phyloP scores from a whole-genome alignment of 1,284 basidiomycete species.

The Boletus albobrunnescens region DNA sequence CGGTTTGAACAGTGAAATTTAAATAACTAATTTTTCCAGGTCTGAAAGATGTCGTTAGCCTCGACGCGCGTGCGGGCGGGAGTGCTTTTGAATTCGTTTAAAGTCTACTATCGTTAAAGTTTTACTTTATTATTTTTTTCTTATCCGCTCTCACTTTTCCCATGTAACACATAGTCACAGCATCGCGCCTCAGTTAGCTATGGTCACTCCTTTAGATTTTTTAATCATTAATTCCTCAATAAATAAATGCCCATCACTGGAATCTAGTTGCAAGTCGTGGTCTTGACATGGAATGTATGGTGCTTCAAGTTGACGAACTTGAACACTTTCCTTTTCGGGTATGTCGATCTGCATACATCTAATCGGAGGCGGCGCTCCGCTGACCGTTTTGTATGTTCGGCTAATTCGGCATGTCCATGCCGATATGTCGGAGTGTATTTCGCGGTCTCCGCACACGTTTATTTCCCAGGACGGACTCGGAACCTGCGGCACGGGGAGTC shows the following conservation, averaged over 20 bases:
- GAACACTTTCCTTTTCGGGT: constrained; percentile 7
- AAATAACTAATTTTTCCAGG: constrained; percentile 33
- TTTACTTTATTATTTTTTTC: background rate
- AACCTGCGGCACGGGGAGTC: constrained; percentile 10
- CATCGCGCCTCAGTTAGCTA: constrained; percentile 12
- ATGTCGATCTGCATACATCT: constrained; percentile 11
- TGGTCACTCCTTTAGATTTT: constrained; percentile 27
- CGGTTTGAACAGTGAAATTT: background rate
- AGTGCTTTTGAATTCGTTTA: constrained; percentile 51
- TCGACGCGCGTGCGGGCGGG: constrained; percentile 61
- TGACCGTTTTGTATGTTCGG: background rate
- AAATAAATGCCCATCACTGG: constrained; percentile 10
- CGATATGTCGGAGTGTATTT: constrained; percentile 7
- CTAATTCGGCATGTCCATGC: background rate
- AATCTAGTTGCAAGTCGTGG: constrained; percentile 6
- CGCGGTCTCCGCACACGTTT: background rate
- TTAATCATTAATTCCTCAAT: constrained; percentile 21
- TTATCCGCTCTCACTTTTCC: background rate
- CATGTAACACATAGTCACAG: constrained; percentile 23
- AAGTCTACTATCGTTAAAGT: constrained; percentile 8
- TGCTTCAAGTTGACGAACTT: constrained; percentile 12
- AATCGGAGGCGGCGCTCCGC: background rate
- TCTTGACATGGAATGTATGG: background rate
- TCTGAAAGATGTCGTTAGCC: constrained; percentile 50
- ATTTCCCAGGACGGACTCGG: constrained; percentile 13